Conservation (phyloP, 129 eudicot genomes). For the Logfia minima region DNA sequence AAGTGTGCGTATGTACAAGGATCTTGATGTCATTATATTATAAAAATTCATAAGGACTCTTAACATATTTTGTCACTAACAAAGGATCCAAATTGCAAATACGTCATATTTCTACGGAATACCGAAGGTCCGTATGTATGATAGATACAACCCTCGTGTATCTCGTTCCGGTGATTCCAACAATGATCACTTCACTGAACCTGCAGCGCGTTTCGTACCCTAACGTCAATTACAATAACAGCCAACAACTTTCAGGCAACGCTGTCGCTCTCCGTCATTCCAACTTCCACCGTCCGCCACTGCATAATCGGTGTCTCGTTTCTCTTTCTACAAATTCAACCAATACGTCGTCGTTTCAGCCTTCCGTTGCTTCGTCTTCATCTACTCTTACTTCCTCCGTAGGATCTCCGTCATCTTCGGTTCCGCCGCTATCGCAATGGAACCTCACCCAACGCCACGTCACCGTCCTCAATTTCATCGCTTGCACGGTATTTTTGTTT, state of each 20-base stretch:
- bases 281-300: constrained; percentile 22
- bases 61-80: background rate
- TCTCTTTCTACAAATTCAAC: constrained; percentile 32
- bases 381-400: constrained; percentile 49
- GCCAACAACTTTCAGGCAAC: constrained; percentile 21
- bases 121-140: too few species aligned
- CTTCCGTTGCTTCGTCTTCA: constrained; percentile 46
- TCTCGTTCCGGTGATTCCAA: constrained; percentile 32
- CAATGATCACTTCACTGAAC: constrained; percentile 33
- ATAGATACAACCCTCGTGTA: background rate
- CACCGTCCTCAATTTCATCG: constrained; percentile 64
- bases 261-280: constrained; percentile 3
- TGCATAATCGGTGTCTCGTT: constrained; percentile 28
- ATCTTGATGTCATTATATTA: too few species aligned
- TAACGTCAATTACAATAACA: background rate
- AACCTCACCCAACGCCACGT: constrained; percentile 71
- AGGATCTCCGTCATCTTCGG: constrained; percentile 44
- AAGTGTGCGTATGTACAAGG: too few species aligned
- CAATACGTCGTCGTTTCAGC: constrained; percentile 35
- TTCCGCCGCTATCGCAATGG: constrained; percentile 40
- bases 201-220: constrained; percentile 28
- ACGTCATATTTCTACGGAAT: background rate
- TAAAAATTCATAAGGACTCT: too few species aligned
- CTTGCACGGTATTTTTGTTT: constrained; percentile 55
- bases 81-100: background rate